phyloP scores from a whole-genome alignment of 768 basidiomycete species.

The Lactifluus echinatus region DNA sequence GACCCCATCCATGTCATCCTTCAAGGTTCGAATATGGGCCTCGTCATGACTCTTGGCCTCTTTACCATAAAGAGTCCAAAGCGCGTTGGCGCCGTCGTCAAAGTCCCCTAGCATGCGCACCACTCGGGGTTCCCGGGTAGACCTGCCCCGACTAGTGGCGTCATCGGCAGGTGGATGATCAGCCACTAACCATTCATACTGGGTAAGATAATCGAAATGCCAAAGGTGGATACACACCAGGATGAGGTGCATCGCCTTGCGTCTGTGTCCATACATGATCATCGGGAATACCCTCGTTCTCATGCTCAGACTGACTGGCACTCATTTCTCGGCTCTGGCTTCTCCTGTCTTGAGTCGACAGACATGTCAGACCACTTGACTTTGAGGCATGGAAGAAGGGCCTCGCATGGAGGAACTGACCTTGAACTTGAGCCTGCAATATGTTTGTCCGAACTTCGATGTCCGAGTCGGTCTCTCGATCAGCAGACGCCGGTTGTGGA shows the following conservation, averaged over 20 bases:
- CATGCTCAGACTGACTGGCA: not conserved
- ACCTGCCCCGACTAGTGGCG: not conserved
- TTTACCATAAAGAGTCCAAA: conserved; percentile 33
- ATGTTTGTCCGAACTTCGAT: not conserved
- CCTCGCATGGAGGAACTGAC: not conserved
- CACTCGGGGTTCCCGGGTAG: not conserved
- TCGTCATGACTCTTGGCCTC: conserved; percentile 30
- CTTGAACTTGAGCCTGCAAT: not conserved
- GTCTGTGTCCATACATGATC: not conserved
- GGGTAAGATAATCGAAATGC: not conserved
- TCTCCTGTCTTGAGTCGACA: not conserved
- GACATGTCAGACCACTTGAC: not conserved
- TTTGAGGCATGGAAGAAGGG: not conserved
- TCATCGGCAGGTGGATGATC: not conserved
- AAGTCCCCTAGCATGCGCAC: conserved; percentile 13
- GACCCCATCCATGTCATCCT: conserved; percentile 34
- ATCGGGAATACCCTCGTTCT: not conserved
- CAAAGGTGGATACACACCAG: not conserved
- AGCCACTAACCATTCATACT: not conserved
- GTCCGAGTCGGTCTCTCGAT: too few species aligned
- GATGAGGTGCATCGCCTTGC: not conserved
- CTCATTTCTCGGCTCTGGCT: not conserved
- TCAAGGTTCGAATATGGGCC: conserved; percentile 30
- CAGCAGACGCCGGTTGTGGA: too few species aligned
- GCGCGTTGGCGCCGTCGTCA: conserved; percentile 31